These are phyloP conservation scores for Suillus clintonianus DNA, from an alignment of 768 basidiomycete species.

Conservation along the genomic window DNA sequence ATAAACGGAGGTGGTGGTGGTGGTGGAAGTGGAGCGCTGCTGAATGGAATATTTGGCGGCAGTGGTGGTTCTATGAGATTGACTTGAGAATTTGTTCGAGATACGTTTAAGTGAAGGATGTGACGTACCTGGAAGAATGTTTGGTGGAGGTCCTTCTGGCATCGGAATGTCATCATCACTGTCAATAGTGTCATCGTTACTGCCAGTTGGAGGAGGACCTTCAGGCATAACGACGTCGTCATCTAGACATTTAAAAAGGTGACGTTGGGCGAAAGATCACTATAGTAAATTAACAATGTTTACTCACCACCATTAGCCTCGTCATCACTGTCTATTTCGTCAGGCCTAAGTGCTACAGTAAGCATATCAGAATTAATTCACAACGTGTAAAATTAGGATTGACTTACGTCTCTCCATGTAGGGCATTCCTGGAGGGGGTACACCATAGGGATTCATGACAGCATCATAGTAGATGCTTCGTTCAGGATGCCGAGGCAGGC, in stretches of 20 bases:
- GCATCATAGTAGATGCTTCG: constrained; percentile 91
- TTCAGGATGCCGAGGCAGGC: constrained; percentile 87
- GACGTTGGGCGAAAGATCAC: constrained; percentile 3
- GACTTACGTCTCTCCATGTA: constrained; percentile 82
- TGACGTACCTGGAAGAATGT: constrained; percentile 20
- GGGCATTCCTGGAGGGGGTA: constrained; percentile 96
- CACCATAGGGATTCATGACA: constrained; percentile 90
- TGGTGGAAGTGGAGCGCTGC: constrained; percentile 21
- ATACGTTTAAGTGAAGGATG: neutral
- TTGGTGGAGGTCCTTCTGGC: constrained; percentile 80
- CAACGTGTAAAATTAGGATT: neutral
- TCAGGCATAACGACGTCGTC: constrained; percentile 69
- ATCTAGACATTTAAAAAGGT: constrained; percentile 31
- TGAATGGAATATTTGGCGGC: neutral
- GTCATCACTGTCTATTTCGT: constrained; percentile 65
- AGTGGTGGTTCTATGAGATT: constrained; percentile 12
- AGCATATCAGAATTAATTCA: constrained; percentile 1
- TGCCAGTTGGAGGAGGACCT: constrained; percentile 54
- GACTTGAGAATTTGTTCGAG: constrained; percentile 6
- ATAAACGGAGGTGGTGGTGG: constrained; percentile 21
- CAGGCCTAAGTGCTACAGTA: constrained; percentile 55
- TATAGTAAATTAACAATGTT: constrained; percentile 1
- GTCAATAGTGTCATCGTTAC: constrained; percentile 41
- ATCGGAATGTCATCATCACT: constrained; percentile 87
- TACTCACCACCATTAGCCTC: constrained; percentile 48